Evolutionary conservation across 2,329 filamentous ascomycete species (phyloP), one percentile per base, ranked within the genome.

Genomic region (Colletotrichum falcatum): DNA sequence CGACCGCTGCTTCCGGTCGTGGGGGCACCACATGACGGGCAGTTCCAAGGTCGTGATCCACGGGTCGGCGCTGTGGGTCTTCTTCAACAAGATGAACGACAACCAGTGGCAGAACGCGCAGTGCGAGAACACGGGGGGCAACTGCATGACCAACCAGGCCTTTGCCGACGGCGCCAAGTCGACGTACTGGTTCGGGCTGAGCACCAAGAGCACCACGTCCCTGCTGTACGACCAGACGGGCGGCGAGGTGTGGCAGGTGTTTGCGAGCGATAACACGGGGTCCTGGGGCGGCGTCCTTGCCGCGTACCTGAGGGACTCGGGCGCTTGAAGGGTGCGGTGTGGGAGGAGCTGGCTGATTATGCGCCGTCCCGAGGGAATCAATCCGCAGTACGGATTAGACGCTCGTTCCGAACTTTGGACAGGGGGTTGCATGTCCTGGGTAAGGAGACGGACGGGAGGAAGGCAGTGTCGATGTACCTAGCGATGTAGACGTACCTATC

Each of bases 21-120:
- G 76, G 70, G 75, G 65, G 7, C 49, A 74, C 46, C 60, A 74
- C 61, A 73, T 78, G 51, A 61, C 71, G 18, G 69, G 72, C 35
- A 73, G 73, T 37, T 74, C 56, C 23, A 75, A 79, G 28, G 64
- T 80, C 30, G 75, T 79, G 42, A 73, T 79, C 46, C 78, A 80
- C 53, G 78, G 78, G 9, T 76, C 78, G 28, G 79, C 75, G 1
- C 73, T 79, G 64, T 81, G 80, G 79, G 76, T 75, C 33, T 81
- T 81, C 64, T 81, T 78, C 74, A 77, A 81, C 66, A 71, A 65
- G n/a, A 78, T 78, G 77, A 72, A 71, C 42, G 73, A 76, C 55
- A 74, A 74, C 37, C 18, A 44, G 51, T 76, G 69, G 71, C 59
- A 65, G 35, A 75, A 76, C 62, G 59, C 75, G 33, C 61, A 73